Base-by-base conservation (phyloP, 768 basidiomycete genomes). In the Gautieria morchelliformis region DNA sequence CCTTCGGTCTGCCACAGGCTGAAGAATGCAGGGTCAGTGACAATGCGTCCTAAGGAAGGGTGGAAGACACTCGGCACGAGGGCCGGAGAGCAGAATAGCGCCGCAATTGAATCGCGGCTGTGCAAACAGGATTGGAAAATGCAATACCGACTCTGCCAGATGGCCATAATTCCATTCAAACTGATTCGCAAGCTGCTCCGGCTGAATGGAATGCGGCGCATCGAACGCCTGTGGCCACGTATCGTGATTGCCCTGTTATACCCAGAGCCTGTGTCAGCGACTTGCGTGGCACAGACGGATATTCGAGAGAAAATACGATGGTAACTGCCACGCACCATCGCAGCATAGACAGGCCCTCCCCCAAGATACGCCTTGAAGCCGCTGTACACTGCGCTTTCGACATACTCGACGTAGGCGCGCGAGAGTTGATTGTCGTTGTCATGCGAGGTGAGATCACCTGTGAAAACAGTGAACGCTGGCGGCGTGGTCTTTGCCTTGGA, bases 401-500 rank as follows among this genome's bases (percentile, higher is more conserved):
- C 15, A 27, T 48, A 55, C 60, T 55, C 53, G 47, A 56, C 55
- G 42, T 59, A 51, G 20, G 48, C 39, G 17, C 58, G 52, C 14
- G 47, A 49, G 3, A 65, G 48, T 52, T 63, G 61, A 39, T 65
- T 61, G 56, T 67, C 63, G 7, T 59, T 60, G 52, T 67, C 66
- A 47, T 67, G 66, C 7, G 61, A 63, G 17, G 64, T 64, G 11
- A 67, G 52, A 52, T 67, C 66, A 39, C 66, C 66, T 4, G 66
- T 67, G 50, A 59, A 67, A 22, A 67, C 53, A 1, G 62, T 63
- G 55, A 65, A 66, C 4, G 35, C 9, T 14, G 37, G 60, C 60
- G 45, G 65, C 60, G 19, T 47, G 42, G 14, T 6, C 14, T 44
- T n/a, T 19, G 42, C n/a, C 7, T 22, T 9, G 8, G 42, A n/a